Percentiles rank a stretch among this genome's conserved stretches.
Conservation (phyloP, 1,139 yeast species). For the Torulaspora globosa region DNA sequence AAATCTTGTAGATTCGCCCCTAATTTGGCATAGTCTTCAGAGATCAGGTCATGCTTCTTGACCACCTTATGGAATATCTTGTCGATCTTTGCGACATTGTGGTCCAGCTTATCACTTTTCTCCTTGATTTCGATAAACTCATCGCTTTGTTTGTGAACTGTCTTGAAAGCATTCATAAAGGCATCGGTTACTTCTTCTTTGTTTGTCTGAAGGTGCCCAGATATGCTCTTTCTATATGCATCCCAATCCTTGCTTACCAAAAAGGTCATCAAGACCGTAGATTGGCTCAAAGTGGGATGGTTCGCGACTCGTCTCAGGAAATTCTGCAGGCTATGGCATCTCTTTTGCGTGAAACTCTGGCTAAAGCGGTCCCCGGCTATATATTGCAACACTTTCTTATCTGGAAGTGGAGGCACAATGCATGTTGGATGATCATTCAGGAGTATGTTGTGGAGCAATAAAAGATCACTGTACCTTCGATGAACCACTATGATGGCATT, state of each 20-base stretch:
- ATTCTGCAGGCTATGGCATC: slow-evolving; percentile 79
- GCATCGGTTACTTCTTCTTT: slow-evolving; percentile 63
- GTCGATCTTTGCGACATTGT: slow-evolving; percentile 74
- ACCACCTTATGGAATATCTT: slow-evolving; percentile 69
- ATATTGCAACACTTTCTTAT: slow-evolving; percentile 85
- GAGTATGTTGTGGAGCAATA: slow-evolving; percentile 69
- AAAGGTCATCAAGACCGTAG: slow-evolving; percentile 70
- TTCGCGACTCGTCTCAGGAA: slow-evolving; percentile 67
- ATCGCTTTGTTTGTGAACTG: slow-evolving; percentile 67
- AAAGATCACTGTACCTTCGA: slow-evolving; percentile 79
- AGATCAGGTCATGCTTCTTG: slow-evolving; percentile 67
- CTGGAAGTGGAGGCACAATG: slow-evolving; percentile 90
- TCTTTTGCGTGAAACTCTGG: slow-evolving; percentile 70
- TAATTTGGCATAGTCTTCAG: slow-evolving; percentile 68
- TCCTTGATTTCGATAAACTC: slow-evolving; percentile 84
- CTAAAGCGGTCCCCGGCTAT: slow-evolving; percentile 91
- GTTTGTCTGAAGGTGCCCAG: slow-evolving; percentile 32
- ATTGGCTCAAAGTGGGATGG: slow-evolving; percentile 68
- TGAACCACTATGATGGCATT: slow-evolving; percentile 52
- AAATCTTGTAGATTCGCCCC: slow-evolving; percentile 66
- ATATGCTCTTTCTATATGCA: slow-evolving; percentile 62
- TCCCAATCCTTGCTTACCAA: slow-evolving; percentile 82
- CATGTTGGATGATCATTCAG: slow-evolving; percentile 76
- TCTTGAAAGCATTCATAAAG: slow-evolving; percentile 85
- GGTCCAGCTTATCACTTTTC: slow-evolving; percentile 76